Evolutionary conservation across 2,329 filamentous ascomycete genomes (phyloP).

Genomic region (Dactylonectria macrodidyma): DNA sequence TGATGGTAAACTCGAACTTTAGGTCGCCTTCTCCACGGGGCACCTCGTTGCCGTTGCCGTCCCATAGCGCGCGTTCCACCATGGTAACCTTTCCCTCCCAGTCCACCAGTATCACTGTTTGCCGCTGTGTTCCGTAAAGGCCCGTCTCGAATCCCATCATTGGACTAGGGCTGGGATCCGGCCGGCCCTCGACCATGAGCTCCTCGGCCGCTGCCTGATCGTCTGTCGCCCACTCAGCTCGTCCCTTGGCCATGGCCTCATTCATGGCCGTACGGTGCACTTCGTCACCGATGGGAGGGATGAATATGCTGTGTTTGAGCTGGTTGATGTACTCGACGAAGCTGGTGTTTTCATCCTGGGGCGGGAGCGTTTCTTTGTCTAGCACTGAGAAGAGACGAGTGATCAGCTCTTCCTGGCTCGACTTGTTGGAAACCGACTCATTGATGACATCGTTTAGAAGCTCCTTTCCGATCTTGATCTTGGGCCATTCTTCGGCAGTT

Average conservation of each 20-base stretch:
- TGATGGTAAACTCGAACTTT: slow-evolving; percentile 69
- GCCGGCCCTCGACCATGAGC: slow-evolving; percentile 54
- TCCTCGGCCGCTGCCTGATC: slow-evolving; percentile 56
- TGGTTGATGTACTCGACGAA: slow-evolving; percentile 68
- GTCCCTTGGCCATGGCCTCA: slow-evolving; percentile 56
- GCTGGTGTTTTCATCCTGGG: slow-evolving; percentile 56
- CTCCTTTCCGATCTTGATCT: slow-evolving; percentile 68
- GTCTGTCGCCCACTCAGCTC: slow-evolving; percentile 56
- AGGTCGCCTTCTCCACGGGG: slow-evolving; percentile 69
- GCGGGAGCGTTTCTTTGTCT: slow-evolving; percentile 70
- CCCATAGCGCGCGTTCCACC: slow-evolving; percentile 72
- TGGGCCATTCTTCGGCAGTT: slow-evolving; percentile 69
- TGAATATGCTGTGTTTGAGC: slow-evolving; percentile 73
- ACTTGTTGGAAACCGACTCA: slow-evolving; percentile 54
- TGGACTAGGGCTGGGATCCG: slow-evolving; percentile 52
- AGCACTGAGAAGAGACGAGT: slow-evolving; percentile 68
- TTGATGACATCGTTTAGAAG: slow-evolving; percentile 61
- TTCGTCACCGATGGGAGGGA: slow-evolving; percentile 70
- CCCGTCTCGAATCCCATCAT: slow-evolving; percentile 68
- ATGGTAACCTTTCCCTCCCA: slow-evolving; percentile 75
- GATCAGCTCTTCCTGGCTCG: slow-evolving; percentile 65
- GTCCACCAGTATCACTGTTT: slow-evolving; percentile 74
- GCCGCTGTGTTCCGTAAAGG: slow-evolving; percentile 76
- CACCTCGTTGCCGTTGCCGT: slow-evolving; percentile 69
- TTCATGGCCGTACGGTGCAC: slow-evolving; percentile 62